phyloP scores from a whole-genome alignment of 2,329 filamentous ascomycete species.

The Fusarium domesticum region DNA sequence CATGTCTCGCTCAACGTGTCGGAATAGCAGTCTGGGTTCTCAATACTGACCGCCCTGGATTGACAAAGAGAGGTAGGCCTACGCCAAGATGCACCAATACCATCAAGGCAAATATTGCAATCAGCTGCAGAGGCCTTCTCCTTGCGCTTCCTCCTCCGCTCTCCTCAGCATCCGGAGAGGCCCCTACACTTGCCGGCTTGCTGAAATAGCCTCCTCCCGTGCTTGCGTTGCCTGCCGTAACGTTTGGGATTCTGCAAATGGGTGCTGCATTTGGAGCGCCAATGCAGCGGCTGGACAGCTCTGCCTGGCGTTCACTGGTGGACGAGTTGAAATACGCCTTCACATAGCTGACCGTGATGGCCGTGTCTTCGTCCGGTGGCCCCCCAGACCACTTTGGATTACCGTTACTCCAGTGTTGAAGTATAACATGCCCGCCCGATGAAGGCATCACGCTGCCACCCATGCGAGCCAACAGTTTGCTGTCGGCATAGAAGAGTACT shows the following conservation, averaged over 20 bases:
- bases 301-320: slow-evolving; percentile 21
- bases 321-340: slow-evolving; percentile 80
- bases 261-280: slow-evolving; percentile 5
- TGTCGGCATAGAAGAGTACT: slow-evolving; percentile 70
- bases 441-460: slow-evolving; percentile 55
- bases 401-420: slow-evolving; percentile 79
- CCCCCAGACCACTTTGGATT: slow-evolving; percentile 69
- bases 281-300: slow-evolving; percentile 12
- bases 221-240: slow-evolving; percentile 21
- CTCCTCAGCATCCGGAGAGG: not conserved
- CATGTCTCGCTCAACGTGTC: too few species aligned
- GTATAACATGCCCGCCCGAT: slow-evolving; percentile 61
- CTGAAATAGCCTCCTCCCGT: slow-evolving; percentile 21
- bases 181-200: not conserved
- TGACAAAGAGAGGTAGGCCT: too few species aligned
- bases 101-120: not conserved
- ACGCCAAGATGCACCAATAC: too few species aligned
- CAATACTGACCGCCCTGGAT: too few species aligned
- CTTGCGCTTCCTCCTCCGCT: not conserved
- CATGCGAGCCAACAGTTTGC: slow-evolving; percentile 54
- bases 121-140: not conserved
- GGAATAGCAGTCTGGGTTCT: too few species aligned
- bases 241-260: slow-evolving; percentile 27
- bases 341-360: slow-evolving; percentile 64
- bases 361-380: slow-evolving; percentile 61